These are phyloP conservation scores for Venturia effusa DNA, from an alignment of 2,329 filamentous ascomycete species.

Conservation along the genomic window DNA sequence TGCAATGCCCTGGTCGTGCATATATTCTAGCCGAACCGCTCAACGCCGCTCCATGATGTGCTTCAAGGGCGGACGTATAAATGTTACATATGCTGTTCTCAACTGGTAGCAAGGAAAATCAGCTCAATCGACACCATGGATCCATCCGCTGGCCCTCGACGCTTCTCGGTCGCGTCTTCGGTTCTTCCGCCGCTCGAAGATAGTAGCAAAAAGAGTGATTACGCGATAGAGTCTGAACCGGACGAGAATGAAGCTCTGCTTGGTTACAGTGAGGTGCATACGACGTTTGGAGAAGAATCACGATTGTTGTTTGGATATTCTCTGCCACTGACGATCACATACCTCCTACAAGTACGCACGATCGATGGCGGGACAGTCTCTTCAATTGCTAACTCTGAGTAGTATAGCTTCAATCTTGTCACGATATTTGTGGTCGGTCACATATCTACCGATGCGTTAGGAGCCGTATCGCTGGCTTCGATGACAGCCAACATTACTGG, in stretches of 20 bases:
- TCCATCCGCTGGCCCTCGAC: conserved; percentile 19
- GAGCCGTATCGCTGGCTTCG: conserved; percentile 40
- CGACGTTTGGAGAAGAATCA: conserved; percentile 18
- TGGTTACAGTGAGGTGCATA: conserved; percentile 5
- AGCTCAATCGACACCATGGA: conserved; percentile 18
- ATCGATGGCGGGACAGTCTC: background rate
- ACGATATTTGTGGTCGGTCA: conserved; percentile 43
- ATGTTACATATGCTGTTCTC: background rate
- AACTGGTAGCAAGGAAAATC: background rate
- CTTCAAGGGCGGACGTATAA: background rate
- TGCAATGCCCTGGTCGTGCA: background rate
- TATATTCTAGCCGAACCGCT: background rate
- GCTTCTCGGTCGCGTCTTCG: conserved; percentile 22
- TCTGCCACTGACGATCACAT: conserved; percentile 41
- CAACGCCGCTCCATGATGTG: background rate
- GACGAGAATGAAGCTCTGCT: conserved; percentile 21
- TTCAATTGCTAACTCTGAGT: background rate
- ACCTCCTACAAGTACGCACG: conserved; percentile 29
- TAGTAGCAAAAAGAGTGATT: conserved; percentile 17
- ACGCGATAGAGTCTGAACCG: conserved; percentile 20
- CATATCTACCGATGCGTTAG: conserved; percentile 37
- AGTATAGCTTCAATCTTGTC: conserved; percentile 42
- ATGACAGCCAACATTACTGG: conserved; percentile 46
- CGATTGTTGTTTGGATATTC: conserved; percentile 32
- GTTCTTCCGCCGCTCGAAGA: conserved; percentile 18